Evolutionary conservation across 306 rosid species (phyloP).

Genomic region (Hippophae gyantsensis): DNA sequence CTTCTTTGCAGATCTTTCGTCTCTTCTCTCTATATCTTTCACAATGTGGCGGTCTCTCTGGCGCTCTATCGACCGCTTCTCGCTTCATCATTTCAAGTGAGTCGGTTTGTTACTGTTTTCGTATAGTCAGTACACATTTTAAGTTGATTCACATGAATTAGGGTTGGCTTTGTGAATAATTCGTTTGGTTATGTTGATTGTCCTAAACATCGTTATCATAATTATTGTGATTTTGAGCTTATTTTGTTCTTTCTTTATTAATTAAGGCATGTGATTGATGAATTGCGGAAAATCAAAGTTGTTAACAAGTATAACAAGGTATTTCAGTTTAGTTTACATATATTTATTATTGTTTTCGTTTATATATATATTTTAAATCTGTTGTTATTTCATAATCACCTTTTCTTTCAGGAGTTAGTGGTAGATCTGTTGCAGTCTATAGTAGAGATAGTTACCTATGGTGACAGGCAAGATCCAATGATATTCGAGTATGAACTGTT

Average conservation of each 20-base stretch:
- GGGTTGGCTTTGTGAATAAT: not conserved
- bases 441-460: slow-evolving; percentile 77
- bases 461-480: slow-evolving; percentile 67
- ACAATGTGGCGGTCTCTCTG: slow-evolving; percentile 62
- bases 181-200: not conserved
- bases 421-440: slow-evolving; percentile 65
- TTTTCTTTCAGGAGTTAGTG: slow-evolving; percentile 50
- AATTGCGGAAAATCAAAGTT: slow-evolving; percentile 31
- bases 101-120: slow-evolving; percentile 1
- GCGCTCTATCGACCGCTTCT: slow-evolving; percentile 83
- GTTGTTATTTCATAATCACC: not conserved
- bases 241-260: not conserved
- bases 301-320: slow-evolving; percentile 33
- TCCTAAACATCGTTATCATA: not conserved
- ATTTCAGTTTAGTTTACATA: not conserved
- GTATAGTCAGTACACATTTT: not conserved
- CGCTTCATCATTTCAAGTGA: slow-evolving; percentile 62
- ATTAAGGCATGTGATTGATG: slow-evolving; percentile 20
- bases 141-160: not conserved
- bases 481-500: slow-evolving; percentile 61
- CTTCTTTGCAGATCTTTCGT: not conserved
- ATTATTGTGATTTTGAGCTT: not conserved
- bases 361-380: not conserved
- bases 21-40: slow-evolving; percentile 4
- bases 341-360: not conserved